Evolutionary conservation across 140 eudicot genomes (phyloP).

Genomic region (Senecio squalidus): DNA sequence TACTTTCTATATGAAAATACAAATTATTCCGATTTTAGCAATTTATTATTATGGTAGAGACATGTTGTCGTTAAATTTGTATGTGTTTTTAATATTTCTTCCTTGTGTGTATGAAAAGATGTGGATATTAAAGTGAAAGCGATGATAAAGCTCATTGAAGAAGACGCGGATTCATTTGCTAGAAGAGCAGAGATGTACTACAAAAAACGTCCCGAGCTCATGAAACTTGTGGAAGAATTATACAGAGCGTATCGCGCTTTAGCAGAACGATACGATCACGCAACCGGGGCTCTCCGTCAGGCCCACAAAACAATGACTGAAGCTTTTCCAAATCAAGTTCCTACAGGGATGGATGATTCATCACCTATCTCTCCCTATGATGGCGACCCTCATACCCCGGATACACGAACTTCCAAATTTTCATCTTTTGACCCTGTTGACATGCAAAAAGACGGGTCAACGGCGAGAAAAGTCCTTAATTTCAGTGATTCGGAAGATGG

Average conservation of each 20-base stretch:
- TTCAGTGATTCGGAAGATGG: conserved; percentile 47
- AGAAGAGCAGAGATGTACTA: conserved; percentile 97
- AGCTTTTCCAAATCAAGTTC: conserved; percentile 81
- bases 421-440: conserved; percentile 35
- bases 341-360: conserved; percentile 53
- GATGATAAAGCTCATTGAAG: conserved; percentile 91
- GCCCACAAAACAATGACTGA: conserved; percentile 88
- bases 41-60: too few relatives aligned
- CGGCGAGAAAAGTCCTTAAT: conserved; percentile 56
- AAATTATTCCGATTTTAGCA: not conserved
- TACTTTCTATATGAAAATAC: not conserved
- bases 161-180: conserved; percentile 93
- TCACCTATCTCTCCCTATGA: conserved; percentile 42
- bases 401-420: conserved; percentile 27
- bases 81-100: too few relatives aligned
- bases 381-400: conserved; percentile 61
- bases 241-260: conserved; percentile 95
- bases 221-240: conserved; percentile 92
- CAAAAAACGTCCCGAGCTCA: conserved; percentile 91
- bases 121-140: conserved; percentile 78
- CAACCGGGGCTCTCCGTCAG: conserved; percentile 93
- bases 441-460: conserved; percentile 29
- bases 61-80: too few relatives aligned
- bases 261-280: conserved; percentile 97
- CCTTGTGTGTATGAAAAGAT: conserved; percentile 33